Evolutionary conservation across 768 basidiomycete species (phyloP).

Genomic region (Phlegmacium glaucopus): DNA sequence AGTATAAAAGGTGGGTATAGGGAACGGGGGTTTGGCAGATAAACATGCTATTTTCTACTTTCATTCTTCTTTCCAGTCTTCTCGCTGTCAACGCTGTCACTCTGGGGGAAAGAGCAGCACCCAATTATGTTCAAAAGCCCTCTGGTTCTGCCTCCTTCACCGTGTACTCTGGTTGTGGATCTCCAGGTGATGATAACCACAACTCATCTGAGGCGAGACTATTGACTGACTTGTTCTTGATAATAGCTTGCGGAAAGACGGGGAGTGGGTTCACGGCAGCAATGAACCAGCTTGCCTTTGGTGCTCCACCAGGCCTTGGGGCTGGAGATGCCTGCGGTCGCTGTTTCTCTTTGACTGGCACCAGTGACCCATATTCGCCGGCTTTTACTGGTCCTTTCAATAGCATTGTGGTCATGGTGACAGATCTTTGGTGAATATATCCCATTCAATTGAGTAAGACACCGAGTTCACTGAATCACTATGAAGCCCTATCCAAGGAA

Average conservation of each 20-base stretch:
- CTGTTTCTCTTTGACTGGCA: constrained; percentile 53
- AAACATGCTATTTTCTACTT: constrained; percentile 14
- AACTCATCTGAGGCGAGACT: background rate
- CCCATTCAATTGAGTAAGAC: background rate
- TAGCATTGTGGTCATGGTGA: constrained; percentile 51
- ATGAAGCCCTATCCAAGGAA: constrained; percentile 42
- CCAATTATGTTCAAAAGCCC: constrained; percentile 51
- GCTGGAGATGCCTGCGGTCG: constrained; percentile 61
- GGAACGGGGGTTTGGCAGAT: background rate
- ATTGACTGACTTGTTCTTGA: background rate
- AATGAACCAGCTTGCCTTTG: constrained; percentile 55
- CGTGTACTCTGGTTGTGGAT: constrained; percentile 45
- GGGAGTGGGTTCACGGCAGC: constrained; percentile 53
- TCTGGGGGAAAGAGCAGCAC: constrained; percentile 34
- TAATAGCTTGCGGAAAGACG: constrained; percentile 48
- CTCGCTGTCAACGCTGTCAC: constrained; percentile 20
- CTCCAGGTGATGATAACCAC: constrained; percentile 35
- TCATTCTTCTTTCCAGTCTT: constrained; percentile 18
- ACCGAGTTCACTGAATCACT: background rate
- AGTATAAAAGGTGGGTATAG: background rate
- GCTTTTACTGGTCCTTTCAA: constrained; percentile 47
- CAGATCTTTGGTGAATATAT: constrained; percentile 35
- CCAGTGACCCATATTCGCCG: constrained; percentile 49
- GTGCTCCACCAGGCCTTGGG: constrained; percentile 44
- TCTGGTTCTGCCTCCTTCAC: constrained; percentile 59